Percentiles rank a stretch among this genome's conserved stretches.
These are phyloP conservation scores for Gamarada debralockiae DNA, from an alignment of 495 filamentous ascomycete genomes.

Conservation along the genomic window DNA sequence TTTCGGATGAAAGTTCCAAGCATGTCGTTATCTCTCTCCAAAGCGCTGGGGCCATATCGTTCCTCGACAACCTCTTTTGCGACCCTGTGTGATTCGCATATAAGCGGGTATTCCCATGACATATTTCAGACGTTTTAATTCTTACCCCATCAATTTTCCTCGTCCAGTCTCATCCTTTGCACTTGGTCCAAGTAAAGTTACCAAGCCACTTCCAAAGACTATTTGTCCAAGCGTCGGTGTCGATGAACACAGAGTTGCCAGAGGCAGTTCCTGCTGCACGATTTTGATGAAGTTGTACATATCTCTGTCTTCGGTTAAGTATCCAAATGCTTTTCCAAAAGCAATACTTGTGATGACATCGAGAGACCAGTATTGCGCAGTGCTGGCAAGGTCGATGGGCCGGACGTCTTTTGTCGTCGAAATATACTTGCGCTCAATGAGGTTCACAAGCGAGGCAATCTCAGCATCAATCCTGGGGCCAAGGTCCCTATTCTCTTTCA, in stretches of 20 bases:
- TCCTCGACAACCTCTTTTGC: slow-evolving; percentile 33
- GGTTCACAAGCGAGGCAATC: slow-evolving; percentile 25
- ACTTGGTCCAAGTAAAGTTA: no score
- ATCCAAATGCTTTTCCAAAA: slow-evolving; percentile 37
- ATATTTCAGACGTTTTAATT: background rate
- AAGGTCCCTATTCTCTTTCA: slow-evolving; percentile 35
- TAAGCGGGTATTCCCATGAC: background rate
- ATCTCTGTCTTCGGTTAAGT: slow-evolving; percentile 34
- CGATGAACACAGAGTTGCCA: background rate
- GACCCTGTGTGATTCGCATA: slow-evolving; percentile 14
- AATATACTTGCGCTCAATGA: slow-evolving; percentile 32
- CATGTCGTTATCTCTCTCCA: slow-evolving; percentile 27
- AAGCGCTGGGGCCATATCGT: slow-evolving; percentile 19
- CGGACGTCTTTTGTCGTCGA: slow-evolving; percentile 9
- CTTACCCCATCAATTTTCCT: slow-evolving; percentile 47
- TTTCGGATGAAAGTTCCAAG: slow-evolving; percentile 40
- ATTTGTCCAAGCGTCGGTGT: slow-evolving; percentile 38
- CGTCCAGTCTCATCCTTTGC: slow-evolving; percentile 46
- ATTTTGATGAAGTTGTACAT: slow-evolving; percentile 29
- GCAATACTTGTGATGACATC: slow-evolving; percentile 43
- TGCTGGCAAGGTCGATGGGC: slow-evolving; percentile 38
- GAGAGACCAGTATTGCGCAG: slow-evolving; percentile 39
- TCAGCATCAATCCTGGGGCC: slow-evolving; percentile 31
- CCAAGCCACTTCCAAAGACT: no score
- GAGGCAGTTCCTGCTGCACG: background rate